phyloP scores from a whole-genome alignment of 805 yeast species.

The Ogataea corticis region DNA sequence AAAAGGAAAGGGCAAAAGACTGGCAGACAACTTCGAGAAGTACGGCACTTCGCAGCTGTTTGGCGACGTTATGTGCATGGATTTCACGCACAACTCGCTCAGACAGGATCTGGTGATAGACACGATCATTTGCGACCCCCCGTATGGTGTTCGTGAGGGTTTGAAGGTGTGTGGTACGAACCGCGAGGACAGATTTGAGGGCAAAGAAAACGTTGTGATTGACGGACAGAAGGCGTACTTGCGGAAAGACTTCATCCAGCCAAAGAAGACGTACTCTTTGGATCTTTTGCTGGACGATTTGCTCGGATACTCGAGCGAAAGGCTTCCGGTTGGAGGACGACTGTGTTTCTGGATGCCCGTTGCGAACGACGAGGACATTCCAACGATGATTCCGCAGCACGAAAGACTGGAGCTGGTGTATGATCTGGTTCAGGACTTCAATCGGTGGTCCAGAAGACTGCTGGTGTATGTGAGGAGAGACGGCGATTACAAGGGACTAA shows the following conservation, averaged over 20 bases:
- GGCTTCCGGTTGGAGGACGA: slow-evolving; percentile 75
- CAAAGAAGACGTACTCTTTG: slow-evolving; percentile 86
- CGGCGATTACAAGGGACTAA: slow-evolving; percentile 47
- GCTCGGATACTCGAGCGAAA: slow-evolving; percentile 65
- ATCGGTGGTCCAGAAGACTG: slow-evolving; percentile 90
- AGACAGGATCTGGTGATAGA: slow-evolving; percentile 65
- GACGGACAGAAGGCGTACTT: slow-evolving; percentile 78
- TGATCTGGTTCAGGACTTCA: slow-evolving; percentile 82
- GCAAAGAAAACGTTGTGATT: slow-evolving; percentile 71
- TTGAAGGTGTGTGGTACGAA: slow-evolving; percentile 88
- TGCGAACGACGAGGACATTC: slow-evolving; percentile 72
- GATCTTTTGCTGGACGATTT: slow-evolving; percentile 78
- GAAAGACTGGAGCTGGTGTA: slow-evolving; percentile 66
- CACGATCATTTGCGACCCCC: slow-evolving; percentile 92
- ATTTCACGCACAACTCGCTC: slow-evolving; percentile 88
- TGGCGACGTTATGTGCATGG: slow-evolving; percentile 85
- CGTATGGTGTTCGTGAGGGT: slow-evolving; percentile 96
- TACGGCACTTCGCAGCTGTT: slow-evolving; percentile 59
- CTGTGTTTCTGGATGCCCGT: slow-evolving; percentile 98
- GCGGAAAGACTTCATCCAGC: slow-evolving; percentile 83
- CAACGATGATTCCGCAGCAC: slow-evolving; percentile 76
- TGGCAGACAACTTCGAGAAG: slow-evolving; percentile 69
- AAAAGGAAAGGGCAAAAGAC: slow-evolving; percentile 40
- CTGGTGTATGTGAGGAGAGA: slow-evolving; percentile 75
- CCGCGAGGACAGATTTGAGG: slow-evolving; percentile 56